Evolutionary conservation across 805 yeast species (phyloP).

Genomic region (Komagataella mondaviorum): DNA sequence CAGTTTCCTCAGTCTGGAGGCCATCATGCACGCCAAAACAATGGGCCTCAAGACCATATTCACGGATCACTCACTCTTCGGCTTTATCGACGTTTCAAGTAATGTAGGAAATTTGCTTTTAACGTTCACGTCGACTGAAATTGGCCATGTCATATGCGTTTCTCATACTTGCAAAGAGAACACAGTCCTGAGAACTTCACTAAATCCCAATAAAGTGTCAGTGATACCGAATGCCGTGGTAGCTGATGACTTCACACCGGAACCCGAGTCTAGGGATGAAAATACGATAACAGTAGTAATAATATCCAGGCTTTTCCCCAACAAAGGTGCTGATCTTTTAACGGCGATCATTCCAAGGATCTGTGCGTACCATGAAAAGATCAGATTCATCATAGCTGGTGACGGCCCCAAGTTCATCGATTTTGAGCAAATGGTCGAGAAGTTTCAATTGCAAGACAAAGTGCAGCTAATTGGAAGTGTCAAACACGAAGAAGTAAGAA

Average conservation of each 20-base stretch:
- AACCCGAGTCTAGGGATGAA: conserved; percentile 7
- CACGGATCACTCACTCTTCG: conserved; percentile 93
- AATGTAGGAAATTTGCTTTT: conserved; percentile 79
- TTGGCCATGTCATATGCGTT: conserved; percentile 92
- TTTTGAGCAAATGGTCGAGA: conserved; percentile 89
- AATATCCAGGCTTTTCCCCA: conserved; percentile 85
- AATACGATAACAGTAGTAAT: conserved; percentile 67
- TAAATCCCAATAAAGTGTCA: conserved; percentile 66
- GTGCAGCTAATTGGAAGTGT: conserved; percentile 80
- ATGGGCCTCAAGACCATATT: conserved; percentile 89
- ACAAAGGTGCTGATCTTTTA: conserved; percentile 87
- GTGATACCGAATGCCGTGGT: conserved; percentile 97
- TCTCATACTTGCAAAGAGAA: conserved; percentile 95
- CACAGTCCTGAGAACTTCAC: conserved; percentile 74
- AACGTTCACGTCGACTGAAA: conserved; percentile 71
- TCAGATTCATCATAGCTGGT: conserved; percentile 82
- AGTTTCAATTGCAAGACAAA: conserved; percentile 70
- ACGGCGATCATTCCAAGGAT: conserved; percentile 77
- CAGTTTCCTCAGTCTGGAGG: conserved; percentile 79
- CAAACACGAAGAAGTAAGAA: conserved; percentile 84
- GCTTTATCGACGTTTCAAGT: conserved; percentile 76
- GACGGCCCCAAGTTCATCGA: conserved; percentile 95
- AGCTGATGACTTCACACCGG: conserved; percentile 64
- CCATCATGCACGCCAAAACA: conserved; percentile 79
- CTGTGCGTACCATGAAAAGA: conserved; percentile 47